Conservation (phyloP, 2,329 filamentous ascomycete genomes). For the Aureobasidium sp. region DNA sequence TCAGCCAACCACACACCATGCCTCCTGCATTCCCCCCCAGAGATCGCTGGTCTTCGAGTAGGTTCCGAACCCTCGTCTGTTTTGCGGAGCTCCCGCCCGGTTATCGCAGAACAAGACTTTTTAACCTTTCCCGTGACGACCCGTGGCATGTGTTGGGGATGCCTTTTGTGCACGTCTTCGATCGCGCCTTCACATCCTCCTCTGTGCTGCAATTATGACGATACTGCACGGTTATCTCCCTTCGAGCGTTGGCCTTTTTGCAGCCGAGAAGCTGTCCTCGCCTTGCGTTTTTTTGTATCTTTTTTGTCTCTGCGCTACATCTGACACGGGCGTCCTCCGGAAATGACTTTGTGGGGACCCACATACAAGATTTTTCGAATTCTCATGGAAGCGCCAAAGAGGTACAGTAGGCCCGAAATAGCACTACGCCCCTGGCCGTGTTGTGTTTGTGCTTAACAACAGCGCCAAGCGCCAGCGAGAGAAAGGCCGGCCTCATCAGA, state of each 20-base stretch:
- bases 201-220: constrained; percentile 9
- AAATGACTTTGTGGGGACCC: constrained; percentile 15
- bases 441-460: constrained; percentile 7
- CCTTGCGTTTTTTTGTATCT: constrained; percentile 4
- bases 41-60: not conserved
- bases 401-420: constrained; percentile 10
- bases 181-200: not conserved
- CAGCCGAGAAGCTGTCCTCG: constrained; percentile 4
- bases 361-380: constrained; percentile 16
- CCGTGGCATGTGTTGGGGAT: constrained; percentile 15
- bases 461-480: not conserved
- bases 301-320: constrained; percentile 7
- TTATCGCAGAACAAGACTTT: constrained; percentile 2
- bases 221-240: constrained; percentile 2
- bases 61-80: not conserved
- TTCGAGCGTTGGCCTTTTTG: constrained; percentile 8
- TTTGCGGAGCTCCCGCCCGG: constrained; percentile 8
- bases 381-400: constrained; percentile 10
- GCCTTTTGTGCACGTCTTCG: not conserved
- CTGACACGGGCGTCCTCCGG: constrained; percentile 10
- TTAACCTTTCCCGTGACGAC: constrained; percentile 8
- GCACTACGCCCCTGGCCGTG: constrained; percentile 7
- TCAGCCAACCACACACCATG: not conserved
- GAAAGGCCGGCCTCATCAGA: not conserved
- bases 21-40: not conserved